These are phyloP conservation scores for Pyrus communis DNA, from an alignment of 306 rosid species.

Conservation along the genomic window DNA sequence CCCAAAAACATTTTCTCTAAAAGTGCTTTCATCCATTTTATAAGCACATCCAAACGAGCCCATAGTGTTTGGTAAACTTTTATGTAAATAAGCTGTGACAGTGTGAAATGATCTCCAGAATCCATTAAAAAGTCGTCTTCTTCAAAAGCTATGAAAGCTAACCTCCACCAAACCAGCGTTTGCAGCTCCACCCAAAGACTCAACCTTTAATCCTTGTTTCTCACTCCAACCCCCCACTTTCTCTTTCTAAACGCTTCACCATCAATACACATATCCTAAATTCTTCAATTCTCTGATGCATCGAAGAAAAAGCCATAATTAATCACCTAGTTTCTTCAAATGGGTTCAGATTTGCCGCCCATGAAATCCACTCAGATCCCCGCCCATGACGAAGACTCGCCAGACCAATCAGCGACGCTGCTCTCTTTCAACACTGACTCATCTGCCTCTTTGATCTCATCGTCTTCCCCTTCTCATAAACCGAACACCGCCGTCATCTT, in stretches of 20 bases:
- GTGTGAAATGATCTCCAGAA: no score
- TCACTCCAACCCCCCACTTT: background rate
- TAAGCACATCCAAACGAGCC: no score
- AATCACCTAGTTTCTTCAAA: background rate
- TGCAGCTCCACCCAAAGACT: background rate
- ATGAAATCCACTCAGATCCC: slow-evolving; percentile 34
- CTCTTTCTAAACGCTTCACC: background rate
- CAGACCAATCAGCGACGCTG: slow-evolving; percentile 43
- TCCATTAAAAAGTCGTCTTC: background rate
- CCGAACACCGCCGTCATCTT: slow-evolving; percentile 33
- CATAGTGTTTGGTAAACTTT: no score
- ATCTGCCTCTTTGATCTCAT: slow-evolving; percentile 1
- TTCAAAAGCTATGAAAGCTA: background rate
- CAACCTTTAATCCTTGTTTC: background rate
- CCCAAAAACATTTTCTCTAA: no score
- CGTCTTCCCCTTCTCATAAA: slow-evolving; percentile 20
- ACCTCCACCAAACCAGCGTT: background rate
- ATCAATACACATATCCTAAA: background rate
- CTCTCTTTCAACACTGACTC: slow-evolving; percentile 67
- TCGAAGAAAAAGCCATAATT: background rate
- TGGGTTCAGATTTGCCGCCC: slow-evolving; percentile 49
- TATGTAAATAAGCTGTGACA: no score
- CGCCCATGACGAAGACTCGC: slow-evolving; percentile 38
- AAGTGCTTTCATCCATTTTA: no score
- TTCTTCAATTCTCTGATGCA: background rate